A percentile compares a stretch with the other conserved stretches of the same genome.
Conservation (phyloP, 1,139 yeast species). For the Blastobotrys ciferrii region DNA sequence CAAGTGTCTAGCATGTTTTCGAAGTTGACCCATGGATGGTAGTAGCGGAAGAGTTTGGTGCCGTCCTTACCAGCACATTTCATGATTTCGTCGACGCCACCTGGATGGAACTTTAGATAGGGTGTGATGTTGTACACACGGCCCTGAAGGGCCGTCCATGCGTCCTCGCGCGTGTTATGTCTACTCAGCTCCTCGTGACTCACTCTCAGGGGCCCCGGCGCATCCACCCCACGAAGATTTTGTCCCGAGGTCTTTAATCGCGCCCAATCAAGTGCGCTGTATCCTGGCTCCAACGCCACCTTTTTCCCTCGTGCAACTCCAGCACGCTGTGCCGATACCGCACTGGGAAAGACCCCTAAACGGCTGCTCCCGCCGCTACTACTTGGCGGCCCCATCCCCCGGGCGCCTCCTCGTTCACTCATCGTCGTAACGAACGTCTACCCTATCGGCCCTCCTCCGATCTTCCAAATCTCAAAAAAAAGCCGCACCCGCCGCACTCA, state of each 20-base stretch:
- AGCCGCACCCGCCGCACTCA: too few species aligned
- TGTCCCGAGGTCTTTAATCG: conserved; percentile 47
- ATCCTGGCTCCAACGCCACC: conserved; percentile 71
- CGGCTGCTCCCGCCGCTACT: not conserved
- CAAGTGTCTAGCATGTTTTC: conserved; percentile 81
- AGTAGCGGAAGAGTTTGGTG: conserved; percentile 71
- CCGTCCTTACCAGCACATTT: conserved; percentile 85
- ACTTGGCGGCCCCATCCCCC: conserved; percentile 2
- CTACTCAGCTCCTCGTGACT: conserved; percentile 55
- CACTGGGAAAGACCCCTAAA: conserved; percentile 38
- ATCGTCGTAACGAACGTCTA: too few species aligned
- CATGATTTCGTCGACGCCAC: conserved; percentile 78
- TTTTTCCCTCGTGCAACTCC: conserved; percentile 40
- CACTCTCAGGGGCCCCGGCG: conserved; percentile 45
- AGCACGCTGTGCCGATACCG: conserved; percentile 46
- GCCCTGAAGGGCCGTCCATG: conserved; percentile 83
- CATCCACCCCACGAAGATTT: conserved; percentile 36
- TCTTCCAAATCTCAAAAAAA: too few species aligned
- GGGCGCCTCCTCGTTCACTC: not conserved
- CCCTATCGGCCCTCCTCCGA: too few species aligned
- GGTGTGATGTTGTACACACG: conserved; percentile 83
- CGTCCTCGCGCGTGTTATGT: conserved; percentile 62
- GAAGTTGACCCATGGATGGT: conserved; percentile 84
- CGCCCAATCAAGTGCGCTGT: conserved; percentile 89
- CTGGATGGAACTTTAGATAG: conserved; percentile 86